Evolutionary conservation across 1,284 basidiomycete genomes (phyloP), one percentile per base, ranked within the genome.

Genomic region (Puccinia horiana): DNA sequence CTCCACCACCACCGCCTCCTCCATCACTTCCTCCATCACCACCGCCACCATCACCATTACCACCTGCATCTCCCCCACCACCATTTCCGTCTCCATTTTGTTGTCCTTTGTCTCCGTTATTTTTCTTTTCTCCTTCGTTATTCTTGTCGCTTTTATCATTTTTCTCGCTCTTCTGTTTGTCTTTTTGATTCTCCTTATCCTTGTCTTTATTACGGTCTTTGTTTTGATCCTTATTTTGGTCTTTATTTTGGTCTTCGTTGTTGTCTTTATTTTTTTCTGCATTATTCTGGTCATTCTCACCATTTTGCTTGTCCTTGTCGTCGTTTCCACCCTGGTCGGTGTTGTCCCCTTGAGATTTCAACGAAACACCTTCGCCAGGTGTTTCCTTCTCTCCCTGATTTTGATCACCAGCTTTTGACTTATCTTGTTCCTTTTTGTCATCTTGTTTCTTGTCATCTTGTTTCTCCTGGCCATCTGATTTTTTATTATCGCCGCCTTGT

Each of bases 261-360:
- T 76, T 83, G 18, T 79, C 82, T 75, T 81, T 76, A 26, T 72
- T 63, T 20, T 82, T 82, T 44, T 76, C 82, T 20, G 35, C 35
- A 6, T 37, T 63, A 18, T 35, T 18, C 16, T 35, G 1, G 11
- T 37, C 32, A 11, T 18, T 32, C 1, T 37, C 2, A 32, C 29
- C 61, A 23, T 5, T 3, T 63, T 37, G 2, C 37, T 37, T 11
- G 12, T 2, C 12, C 29, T 63, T 3, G 29, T 2, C 16, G 26
- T 63, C 61, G 14, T 56, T 20, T 26, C 52, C 52, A 8, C 20
- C 52, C 52, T 8, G 52, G 4, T 56, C 23, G 18, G 14, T 23
- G 52, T 20, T n/a, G 18, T 56, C 52, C 1, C 23, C 52, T 56
- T 26, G 18, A 23, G 18, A 16, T 56, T 8, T n/a, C 52, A 56